Percentiles rank a stretch among this genome's conserved stretches.
phyloP scores from a whole-genome alignment of 768 basidiomycete species.

The Pisolithus tinctorius region DNA sequence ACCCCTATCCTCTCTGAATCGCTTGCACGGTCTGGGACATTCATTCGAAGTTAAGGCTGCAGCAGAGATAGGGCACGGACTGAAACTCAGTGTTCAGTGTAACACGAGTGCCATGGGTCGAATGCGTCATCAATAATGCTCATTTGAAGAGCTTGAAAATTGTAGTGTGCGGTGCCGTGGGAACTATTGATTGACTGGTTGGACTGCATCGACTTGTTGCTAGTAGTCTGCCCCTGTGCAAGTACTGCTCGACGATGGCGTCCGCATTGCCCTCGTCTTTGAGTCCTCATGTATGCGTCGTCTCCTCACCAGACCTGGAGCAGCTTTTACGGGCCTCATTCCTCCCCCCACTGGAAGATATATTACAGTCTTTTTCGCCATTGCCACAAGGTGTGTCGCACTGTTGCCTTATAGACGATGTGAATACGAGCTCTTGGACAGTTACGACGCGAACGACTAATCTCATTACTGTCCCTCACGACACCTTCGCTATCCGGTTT shows the following conservation, averaged over 20 bases:
- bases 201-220: not conserved
- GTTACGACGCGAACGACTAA: constrained; percentile 77
- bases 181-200: not conserved
- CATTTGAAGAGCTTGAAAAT: too few species aligned
- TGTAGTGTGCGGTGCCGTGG: too few species aligned
- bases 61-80: too few species aligned
- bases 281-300: constrained; percentile 74
- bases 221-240: not conserved
- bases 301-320: constrained; percentile 64
- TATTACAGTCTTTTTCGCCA: constrained; percentile 82
- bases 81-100: too few species aligned
- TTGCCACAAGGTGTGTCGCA: constrained; percentile 62
- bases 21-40: too few species aligned
- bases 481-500: constrained; percentile 71
- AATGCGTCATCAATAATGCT: not conserved
- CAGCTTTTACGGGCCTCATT: constrained; percentile 51
- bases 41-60: too few species aligned
- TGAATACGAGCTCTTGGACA: constrained; percentile 23
- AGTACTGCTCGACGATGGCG: constrained; percentile 31
- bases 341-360: constrained; percentile 62
- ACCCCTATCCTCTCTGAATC: too few species aligned
- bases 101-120: too few species aligned
- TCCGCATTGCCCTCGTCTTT: constrained; percentile 62
- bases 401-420: not conserved
- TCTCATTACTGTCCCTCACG: constrained; percentile 61